Percentiles rank a stretch among this genome's conserved stretches.
phyloP scores from a whole-genome alignment of 129 eudicot species.

The Mikania micrantha region DNA sequence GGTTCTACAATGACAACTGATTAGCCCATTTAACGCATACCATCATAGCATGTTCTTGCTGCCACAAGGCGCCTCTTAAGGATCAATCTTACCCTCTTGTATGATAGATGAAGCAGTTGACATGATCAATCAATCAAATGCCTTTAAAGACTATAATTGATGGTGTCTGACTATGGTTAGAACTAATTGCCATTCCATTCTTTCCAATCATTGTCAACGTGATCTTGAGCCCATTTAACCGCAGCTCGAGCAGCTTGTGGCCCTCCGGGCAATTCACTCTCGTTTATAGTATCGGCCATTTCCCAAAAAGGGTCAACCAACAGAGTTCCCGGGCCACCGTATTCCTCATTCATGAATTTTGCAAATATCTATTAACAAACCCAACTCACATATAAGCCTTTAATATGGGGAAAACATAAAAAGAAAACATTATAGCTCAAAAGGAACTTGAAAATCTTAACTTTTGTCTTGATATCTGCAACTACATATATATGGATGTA shows the following conservation, averaged over 20 bases:
- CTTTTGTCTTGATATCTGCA: background rate
- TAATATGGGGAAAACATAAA: background rate
- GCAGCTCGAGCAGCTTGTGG: conserved; percentile 91
- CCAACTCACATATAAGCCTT: background rate
- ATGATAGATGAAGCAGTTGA: background rate
- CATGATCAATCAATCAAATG: background rate
- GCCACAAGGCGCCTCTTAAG: background rate
- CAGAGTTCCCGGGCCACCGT: conserved; percentile 94
- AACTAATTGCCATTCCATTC: conserved; percentile 50
- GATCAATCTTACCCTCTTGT: background rate
- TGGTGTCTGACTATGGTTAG: background rate
- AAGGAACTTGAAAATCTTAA: background rate
- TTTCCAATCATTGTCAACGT: conserved; percentile 86
- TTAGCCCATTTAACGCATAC: background rate
- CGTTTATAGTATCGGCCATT: conserved; percentile 83
- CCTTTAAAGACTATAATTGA: background rate
- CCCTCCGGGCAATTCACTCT: conserved; percentile 84
- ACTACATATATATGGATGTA: background rate
- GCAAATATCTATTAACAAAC: conserved; percentile 53
- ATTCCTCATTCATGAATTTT: conserved; percentile 71
- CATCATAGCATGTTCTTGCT: background rate
- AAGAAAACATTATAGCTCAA: background rate
- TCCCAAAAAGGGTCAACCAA: conserved; percentile 82
- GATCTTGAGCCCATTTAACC: conserved; percentile 78
- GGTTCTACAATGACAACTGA: background rate